phyloP scores from a whole-genome alignment of 2,329 filamentous ascomycete genomes.

The Nemania abortiva region DNA sequence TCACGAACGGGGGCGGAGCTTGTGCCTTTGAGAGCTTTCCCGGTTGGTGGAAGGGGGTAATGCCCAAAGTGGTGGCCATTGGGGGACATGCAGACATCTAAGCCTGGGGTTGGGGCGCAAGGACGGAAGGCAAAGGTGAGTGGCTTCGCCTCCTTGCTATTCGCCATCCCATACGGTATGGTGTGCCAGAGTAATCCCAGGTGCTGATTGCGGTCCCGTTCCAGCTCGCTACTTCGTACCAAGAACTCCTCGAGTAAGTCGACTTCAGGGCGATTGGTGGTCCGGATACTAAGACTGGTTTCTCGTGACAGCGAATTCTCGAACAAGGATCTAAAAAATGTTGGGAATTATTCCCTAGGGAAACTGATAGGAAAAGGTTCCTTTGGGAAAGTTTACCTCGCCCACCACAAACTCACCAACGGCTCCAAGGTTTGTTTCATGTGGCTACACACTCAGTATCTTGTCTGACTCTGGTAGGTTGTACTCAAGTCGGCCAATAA shows the following conservation, averaged over 20 bases:
- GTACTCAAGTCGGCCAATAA: constrained; percentile 98
- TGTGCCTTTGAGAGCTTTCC: neutral
- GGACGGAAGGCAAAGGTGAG: constrained; percentile 54
- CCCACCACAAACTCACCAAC: constrained; percentile 96
- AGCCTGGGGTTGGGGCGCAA: constrained; percentile 61
- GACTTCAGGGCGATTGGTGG: constrained; percentile 13
- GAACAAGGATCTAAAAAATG: constrained; percentile 87
- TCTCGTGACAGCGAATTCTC: constrained; percentile 81
- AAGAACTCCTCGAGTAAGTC: constrained; percentile 91
- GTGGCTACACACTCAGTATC: constrained; percentile 13
- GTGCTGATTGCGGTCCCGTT: constrained; percentile 35
- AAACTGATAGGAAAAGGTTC: constrained; percentile 96
- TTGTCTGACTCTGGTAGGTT: constrained; percentile 69
- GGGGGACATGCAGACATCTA: constrained; percentile 56
- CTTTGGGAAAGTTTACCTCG: constrained; percentile 98
- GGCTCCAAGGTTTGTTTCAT: constrained; percentile 83
- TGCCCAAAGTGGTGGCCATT: constrained; percentile 38
- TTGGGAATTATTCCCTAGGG: constrained; percentile 94
- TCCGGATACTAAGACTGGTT: constrained; percentile 31
- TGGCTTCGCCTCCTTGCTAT: neutral
- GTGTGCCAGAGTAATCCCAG: neutral
- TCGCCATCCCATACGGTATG: neutral
- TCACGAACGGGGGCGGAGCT: constrained; percentile 1
- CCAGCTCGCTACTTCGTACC: constrained; percentile 96
- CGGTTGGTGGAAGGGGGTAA: constrained; percentile 43